Conservation (phyloP, 768 basidiomycete genomes). For the Crepidotus variabilis region DNA sequence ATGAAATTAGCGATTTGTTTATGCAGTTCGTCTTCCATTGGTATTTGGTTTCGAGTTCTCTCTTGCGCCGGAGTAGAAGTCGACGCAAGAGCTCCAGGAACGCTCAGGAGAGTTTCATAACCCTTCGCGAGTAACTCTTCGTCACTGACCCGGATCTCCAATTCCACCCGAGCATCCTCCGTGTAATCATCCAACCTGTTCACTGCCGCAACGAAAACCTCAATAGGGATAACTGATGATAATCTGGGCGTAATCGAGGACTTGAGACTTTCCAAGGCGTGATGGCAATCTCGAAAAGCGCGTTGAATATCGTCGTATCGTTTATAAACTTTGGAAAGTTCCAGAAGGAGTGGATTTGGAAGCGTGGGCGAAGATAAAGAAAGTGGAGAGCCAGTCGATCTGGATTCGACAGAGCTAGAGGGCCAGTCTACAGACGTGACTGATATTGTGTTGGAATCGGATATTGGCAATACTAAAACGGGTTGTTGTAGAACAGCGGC, state of each 20-base stretch:
- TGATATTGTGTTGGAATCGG: too few relatives aligned
- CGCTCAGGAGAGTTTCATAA: conserved; percentile 61
- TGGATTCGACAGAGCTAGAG: too few relatives aligned
- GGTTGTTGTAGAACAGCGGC: too few relatives aligned
- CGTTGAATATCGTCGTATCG: conserved; percentile 63
- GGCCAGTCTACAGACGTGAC: too few relatives aligned
- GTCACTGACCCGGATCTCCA: conserved; percentile 76
- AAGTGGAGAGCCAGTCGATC: too few relatives aligned
- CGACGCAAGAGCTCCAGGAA: conserved; percentile 44
- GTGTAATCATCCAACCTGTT: conserved; percentile 67
- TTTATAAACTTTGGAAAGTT: conserved; percentile 38
- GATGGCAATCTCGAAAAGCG: conserved; percentile 66
- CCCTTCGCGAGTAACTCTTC: conserved; percentile 63
- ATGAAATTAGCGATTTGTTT: conserved; percentile 53
- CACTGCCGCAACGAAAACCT: conserved; percentile 48
- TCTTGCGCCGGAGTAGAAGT: conserved; percentile 4
- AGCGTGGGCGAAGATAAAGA: background rate
- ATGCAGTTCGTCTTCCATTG: conserved; percentile 10
- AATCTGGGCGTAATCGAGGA: conserved; percentile 22
- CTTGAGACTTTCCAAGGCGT: conserved; percentile 59
- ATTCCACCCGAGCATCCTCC: conserved; percentile 78
- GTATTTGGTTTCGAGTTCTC: conserved; percentile 1
- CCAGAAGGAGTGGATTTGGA: conserved; percentile 38
- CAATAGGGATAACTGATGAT: conserved; percentile 8
- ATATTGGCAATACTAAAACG: too few relatives aligned